Evolutionary conservation across 1,139 yeast species (phyloP).

Genomic region (Lodderomyces theae): DNA sequence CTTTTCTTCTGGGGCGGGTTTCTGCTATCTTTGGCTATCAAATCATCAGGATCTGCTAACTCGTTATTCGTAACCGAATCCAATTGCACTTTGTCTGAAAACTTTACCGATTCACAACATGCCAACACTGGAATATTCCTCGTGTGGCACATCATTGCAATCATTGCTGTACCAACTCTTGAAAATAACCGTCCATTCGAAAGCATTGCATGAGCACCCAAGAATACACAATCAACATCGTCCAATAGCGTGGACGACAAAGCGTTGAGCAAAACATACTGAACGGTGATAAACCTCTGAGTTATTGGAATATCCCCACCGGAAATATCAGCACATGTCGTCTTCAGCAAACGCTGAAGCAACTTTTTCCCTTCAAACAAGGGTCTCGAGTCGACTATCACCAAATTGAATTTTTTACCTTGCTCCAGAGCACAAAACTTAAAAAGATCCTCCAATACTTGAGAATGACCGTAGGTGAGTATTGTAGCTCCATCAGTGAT

Average conservation of each 20-base stretch:
- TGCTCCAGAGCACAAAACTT: slow-evolving; percentile 62
- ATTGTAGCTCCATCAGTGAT: slow-evolving; percentile 76
- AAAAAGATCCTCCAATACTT: slow-evolving; percentile 75
- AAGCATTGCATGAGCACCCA: slow-evolving; percentile 97
- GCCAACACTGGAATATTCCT: slow-evolving; percentile 92
- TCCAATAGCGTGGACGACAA: slow-evolving; percentile 76
- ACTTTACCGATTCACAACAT: slow-evolving; percentile 92
- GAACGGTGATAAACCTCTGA: slow-evolving; percentile 34
- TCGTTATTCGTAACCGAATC: slow-evolving; percentile 95
- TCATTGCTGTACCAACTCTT: slow-evolving; percentile 91
- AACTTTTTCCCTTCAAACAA: slow-evolving; percentile 86
- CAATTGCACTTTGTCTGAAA: slow-evolving; percentile 91
- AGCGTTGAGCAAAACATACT: slow-evolving; percentile 75
- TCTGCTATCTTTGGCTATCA: slow-evolving; percentile 48
- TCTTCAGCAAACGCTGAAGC: slow-evolving; percentile 49
- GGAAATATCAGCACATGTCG: slow-evolving; percentile 17
- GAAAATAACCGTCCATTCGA: slow-evolving; percentile 92
- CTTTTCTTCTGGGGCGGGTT: slow-evolving; percentile 63
- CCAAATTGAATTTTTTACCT: slow-evolving; percentile 69
- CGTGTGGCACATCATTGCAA: slow-evolving; percentile 87
- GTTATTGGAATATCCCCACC: slow-evolving; percentile 29
- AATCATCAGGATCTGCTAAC: slow-evolving; percentile 79
- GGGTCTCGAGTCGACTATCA: slow-evolving; percentile 94
- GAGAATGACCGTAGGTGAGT: slow-evolving; percentile 84
- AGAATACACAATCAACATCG: slow-evolving; percentile 79